These are phyloP conservation scores for Zalaria obscura DNA, from an alignment of 2,329 filamentous ascomycete species.

Conservation along the genomic window DNA sequence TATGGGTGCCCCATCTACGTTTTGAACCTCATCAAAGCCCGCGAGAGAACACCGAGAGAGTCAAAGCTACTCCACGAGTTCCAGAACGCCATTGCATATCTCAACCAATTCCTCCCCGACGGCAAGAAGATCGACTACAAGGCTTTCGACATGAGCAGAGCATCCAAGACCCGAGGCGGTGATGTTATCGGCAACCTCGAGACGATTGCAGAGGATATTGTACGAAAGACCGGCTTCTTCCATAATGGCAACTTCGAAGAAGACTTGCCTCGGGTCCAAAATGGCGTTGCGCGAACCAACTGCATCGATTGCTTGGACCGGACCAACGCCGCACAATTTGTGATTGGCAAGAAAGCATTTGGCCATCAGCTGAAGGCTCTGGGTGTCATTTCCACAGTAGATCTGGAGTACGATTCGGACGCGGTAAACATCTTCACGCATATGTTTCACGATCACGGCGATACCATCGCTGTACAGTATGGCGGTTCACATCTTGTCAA, in stretches of 20 bases:
- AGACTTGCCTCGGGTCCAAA: slow-evolving; percentile 59
- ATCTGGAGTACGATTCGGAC: slow-evolving; percentile 86
- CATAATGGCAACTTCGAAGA: slow-evolving; percentile 69
- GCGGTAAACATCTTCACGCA: slow-evolving; percentile 92
- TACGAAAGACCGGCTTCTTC: slow-evolving; percentile 82
- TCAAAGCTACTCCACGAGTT: slow-evolving; percentile 83
- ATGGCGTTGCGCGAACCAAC: slow-evolving; percentile 86
- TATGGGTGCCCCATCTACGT: slow-evolving; percentile 90
- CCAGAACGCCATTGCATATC: slow-evolving; percentile 72
- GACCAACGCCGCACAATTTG: slow-evolving; percentile 94
- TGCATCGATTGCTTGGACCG: slow-evolving; percentile 96
- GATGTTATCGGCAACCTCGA: slow-evolving; percentile 92
- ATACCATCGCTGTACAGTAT: slow-evolving; percentile 95
- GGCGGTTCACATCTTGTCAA: slow-evolving; percentile 96
- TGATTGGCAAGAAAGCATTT: slow-evolving; percentile 87
- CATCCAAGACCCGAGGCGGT: slow-evolving; percentile 77
- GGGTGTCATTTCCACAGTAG: slow-evolving; percentile 66
- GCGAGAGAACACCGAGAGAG: slow-evolving; percentile 79
- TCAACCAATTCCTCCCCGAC: slow-evolving; percentile 81
- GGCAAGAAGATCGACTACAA: slow-evolving; percentile 84
- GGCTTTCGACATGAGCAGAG: slow-evolving; percentile 96
- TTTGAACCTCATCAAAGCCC: slow-evolving; percentile 73
- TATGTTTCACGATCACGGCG: slow-evolving; percentile 93
- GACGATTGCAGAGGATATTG: slow-evolving; percentile 73
- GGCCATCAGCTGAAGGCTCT: slow-evolving; percentile 86